Base-by-base conservation (phyloP, 2,329 filamentous ascomycete genomes). In the Fusarium brachygibbosum region DNA sequence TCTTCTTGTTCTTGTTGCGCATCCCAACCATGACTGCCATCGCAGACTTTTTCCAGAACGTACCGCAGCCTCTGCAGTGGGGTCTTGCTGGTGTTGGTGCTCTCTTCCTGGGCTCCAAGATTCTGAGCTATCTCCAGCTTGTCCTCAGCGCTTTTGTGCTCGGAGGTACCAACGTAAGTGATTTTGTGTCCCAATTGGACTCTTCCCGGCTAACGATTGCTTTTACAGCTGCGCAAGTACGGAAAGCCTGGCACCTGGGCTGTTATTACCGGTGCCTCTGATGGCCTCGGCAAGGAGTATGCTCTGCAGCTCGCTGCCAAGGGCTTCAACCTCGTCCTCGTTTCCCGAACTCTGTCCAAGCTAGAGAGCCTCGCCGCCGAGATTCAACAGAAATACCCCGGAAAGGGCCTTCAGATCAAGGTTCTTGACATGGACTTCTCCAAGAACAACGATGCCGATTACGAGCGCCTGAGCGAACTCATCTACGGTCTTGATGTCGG, bases 231-330 rank as follows among this genome's bases (percentile, higher is more conserved):
- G 61, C 90, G 90, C 74, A 93, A 91, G 72, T 98, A 97, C 82
- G 96, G 94, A 72, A 91, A 91, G 74, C 93, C 93, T 76, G 95
- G 95, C 66, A 94, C 91, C 61, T 99, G 95, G 94, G 96, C 93
- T 32, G 88, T 99, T 57, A 87, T 99, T 40, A 99, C 96, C 28
- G 96, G 96, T 68, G 96, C 95, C 52, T 98, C 94, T 13, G 96
- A 99, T 80, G 97, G 96, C 69, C 90, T 99, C 68, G 96, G 96
- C 78, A 98, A 97, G 82, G 96, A 99, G 83, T 99, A 93, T 79
- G 93, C 95, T 37, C 86, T 91, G 32, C 94, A 98, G 79, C 90
- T 99, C 59, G 94, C 96, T 25, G 85, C 88, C 66, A 94, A 96
- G 79, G 94, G 94, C 75, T 99, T 95, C 88, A 98, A 98, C 82